Conservation (phyloP, 2,329 filamentous ascomycete species). For the Botryotinia calthae region DNA sequence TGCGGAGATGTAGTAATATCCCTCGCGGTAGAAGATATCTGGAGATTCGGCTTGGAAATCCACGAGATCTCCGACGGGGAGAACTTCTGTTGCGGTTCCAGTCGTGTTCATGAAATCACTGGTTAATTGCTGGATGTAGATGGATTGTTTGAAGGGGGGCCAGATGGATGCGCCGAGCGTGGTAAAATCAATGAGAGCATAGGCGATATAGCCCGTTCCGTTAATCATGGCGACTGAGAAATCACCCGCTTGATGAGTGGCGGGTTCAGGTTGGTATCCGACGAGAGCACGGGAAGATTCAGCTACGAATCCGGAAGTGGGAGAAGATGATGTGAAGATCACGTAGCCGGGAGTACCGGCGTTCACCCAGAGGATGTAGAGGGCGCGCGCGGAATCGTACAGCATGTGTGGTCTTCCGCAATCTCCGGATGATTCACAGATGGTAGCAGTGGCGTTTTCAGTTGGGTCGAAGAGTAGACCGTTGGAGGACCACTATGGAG, state of each 20-base stretch:
- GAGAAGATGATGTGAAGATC: background rate
- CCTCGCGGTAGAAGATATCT: constrained; percentile 31
- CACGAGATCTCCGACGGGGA: constrained; percentile 25
- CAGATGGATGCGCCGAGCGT: constrained; percentile 30
- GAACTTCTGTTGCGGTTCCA: constrained; percentile 19
- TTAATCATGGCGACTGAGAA: constrained; percentile 20
- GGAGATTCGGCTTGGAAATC: constrained; percentile 31
- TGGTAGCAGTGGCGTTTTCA: background rate
- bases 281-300: background rate
- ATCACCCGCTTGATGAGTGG: background rate
- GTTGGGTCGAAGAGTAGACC: constrained; percentile 12
- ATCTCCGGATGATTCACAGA: background rate
- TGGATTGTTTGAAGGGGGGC: constrained; percentile 31
- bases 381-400: background rate
- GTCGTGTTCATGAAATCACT: constrained; percentile 30
- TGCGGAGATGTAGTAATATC: constrained; percentile 32
- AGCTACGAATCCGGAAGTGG: background rate
- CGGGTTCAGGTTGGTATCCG: background rate
- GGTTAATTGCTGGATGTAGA: constrained; percentile 30
- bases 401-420: constrained; percentile 15
- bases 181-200: constrained; percentile 31
- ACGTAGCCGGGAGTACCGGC: constrained; percentile 4
- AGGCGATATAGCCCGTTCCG: constrained; percentile 30
- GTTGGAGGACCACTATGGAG: constrained; percentile 13
- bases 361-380: constrained; percentile 11